Percentiles rank a stretch among this genome's conserved stretches.
Conservation (phyloP, 1,139 yeast species). For the Yamadazyma diddensiae region DNA sequence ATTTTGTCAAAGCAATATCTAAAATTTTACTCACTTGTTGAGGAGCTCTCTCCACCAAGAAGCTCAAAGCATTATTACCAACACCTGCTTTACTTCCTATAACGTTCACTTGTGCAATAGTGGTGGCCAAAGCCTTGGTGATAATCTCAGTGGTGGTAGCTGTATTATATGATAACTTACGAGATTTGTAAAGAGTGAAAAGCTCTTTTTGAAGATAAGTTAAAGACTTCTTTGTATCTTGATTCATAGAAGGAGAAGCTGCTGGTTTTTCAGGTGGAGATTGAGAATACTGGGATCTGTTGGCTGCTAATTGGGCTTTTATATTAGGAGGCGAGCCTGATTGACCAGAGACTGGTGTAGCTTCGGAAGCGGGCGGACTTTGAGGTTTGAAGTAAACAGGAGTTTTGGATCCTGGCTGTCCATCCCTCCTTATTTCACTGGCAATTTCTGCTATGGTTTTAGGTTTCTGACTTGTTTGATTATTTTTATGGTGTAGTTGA, state of each 20-base stretch:
- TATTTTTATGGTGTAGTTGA: constrained; percentile 21
- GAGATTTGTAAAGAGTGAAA: constrained; percentile 64
- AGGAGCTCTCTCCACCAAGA: constrained; percentile 83
- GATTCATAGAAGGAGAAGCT: constrained; percentile 34
- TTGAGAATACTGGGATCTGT: constrained; percentile 30
- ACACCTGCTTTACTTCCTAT: constrained; percentile 86
- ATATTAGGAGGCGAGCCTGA: constrained; percentile 24
- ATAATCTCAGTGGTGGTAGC: constrained; percentile 74
- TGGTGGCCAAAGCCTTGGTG: constrained; percentile 91
- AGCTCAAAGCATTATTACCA: constrained; percentile 74
- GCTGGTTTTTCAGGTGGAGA: constrained; percentile 16
- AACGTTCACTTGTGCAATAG: constrained; percentile 84
- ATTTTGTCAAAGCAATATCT: constrained; percentile 79
- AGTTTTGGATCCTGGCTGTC: constrained; percentile 25
- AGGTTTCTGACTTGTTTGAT: constrained; percentile 25
- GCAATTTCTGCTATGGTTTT: constrained; percentile 57
- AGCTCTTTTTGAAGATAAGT: constrained; percentile 71
- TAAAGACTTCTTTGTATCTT: constrained; percentile 61
- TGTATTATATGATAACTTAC: constrained; percentile 63
- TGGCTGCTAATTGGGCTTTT: constrained; percentile 55
- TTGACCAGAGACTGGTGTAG: constrained; percentile 1
- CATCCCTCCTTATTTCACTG: constrained; percentile 49
- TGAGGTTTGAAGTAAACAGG: constrained; percentile 37
- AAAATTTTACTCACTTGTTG: constrained; percentile 80
- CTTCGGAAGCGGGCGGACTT: constrained; percentile 5